A percentile compares a stretch with the other conserved stretches of the same genome.
Evolutionary conservation across 2,329 filamentous ascomycete genomes (phyloP).

Genomic region (Ophidiomyces ophidiicola): DNA sequence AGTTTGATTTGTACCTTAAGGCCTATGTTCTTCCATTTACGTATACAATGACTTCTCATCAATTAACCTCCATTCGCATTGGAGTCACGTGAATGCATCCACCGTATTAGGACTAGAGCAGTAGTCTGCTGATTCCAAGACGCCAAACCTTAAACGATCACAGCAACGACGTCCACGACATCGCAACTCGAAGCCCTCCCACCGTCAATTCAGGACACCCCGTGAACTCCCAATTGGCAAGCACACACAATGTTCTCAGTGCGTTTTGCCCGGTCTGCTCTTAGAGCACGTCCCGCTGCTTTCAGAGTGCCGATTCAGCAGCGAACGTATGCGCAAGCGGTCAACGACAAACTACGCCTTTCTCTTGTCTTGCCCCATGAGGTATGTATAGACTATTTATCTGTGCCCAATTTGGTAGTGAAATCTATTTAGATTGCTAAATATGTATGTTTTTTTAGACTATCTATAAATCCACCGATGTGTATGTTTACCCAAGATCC

Average conservation of each 20-base stretch:
- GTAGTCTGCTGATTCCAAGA: neutral
- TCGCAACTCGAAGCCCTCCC: slow-evolving; percentile 8
- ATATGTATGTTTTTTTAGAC: slow-evolving; percentile 34
- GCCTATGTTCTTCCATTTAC: too few relatives aligned
- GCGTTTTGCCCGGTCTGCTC: slow-evolving; percentile 79
- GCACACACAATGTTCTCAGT: slow-evolving; percentile 69
- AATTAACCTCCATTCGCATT: neutral
- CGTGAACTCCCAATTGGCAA: slow-evolving; percentile 21
- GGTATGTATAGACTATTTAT: slow-evolving; percentile 49
- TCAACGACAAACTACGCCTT: slow-evolving; percentile 93
- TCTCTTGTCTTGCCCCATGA: slow-evolving; percentile 95
- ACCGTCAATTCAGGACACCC: slow-evolving; percentile 2
- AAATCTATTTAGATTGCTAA: slow-evolving; percentile 17
- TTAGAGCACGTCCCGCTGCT: slow-evolving; percentile 68
- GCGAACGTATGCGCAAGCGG: slow-evolving; percentile 81
- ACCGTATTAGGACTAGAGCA: slow-evolving; percentile 4
- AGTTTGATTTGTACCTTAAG: too few relatives aligned
- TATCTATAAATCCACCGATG: slow-evolving; percentile 58
- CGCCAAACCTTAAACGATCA: slow-evolving; percentile 14
- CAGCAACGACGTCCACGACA: slow-evolving; percentile 11
- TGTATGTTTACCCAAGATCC: slow-evolving; percentile 41
- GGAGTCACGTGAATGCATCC: slow-evolving; percentile 7
- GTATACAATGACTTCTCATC: too few relatives aligned
- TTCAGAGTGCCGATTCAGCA: slow-evolving; percentile 66
- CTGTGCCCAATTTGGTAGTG: neutral